Conservation (phyloP, 345 rosid species). For the Eucalyptus shirleyi region DNA sequence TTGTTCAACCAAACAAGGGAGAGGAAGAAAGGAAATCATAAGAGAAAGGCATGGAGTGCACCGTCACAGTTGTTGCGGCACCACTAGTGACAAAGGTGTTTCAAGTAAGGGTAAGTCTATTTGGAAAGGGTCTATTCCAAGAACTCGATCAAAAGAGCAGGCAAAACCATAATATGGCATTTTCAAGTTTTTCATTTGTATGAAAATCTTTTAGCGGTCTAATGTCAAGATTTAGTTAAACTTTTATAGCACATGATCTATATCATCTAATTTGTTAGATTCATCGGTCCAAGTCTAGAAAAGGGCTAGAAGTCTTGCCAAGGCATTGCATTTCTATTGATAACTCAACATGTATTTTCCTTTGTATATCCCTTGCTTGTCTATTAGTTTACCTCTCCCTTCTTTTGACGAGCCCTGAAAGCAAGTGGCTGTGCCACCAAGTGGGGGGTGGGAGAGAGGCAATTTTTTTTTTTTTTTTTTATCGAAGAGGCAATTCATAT, state of each 20-base stretch:
- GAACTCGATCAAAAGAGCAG: too few species aligned
- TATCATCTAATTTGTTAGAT: not conserved
- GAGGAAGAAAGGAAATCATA: too few species aligned
- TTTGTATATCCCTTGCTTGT: not conserved
- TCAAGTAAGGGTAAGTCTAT: too few species aligned
- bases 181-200: not conserved
- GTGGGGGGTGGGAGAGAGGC: not conserved
- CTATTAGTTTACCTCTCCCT: not conserved
- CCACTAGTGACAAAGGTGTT: too few species aligned
- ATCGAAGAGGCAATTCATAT: not conserved
- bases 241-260: not conserved
- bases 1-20: too few species aligned
- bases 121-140: too few species aligned
- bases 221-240: not conserved
- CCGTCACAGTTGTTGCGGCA: too few species aligned
- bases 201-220: not conserved
- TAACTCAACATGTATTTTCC: not conserved
- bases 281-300: not conserved
- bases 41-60: too few species aligned
- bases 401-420: not conserved
- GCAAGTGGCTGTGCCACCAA: not conserved
- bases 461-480: rapidly evolving
- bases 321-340: not conserved
- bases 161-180: too few species aligned
- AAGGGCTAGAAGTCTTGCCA: not conserved